A percentile compares a stretch with the other conserved stretches of the same genome.
Conservation (phyloP, 2,329 filamentous ascomycete genomes). For the Trichoderma cornu-damae region DNA sequence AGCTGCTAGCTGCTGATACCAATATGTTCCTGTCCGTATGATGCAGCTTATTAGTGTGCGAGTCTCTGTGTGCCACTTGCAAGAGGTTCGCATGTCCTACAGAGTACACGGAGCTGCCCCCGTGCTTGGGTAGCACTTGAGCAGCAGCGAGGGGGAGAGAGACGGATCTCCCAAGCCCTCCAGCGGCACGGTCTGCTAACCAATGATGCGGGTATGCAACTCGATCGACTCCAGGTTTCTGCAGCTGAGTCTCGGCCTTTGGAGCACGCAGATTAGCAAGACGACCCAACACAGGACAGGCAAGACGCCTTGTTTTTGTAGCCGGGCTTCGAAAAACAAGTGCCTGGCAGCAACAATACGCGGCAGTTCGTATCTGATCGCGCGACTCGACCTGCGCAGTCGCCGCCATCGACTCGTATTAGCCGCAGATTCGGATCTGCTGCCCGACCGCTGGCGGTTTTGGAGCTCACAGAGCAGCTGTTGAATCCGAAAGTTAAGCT, state of each 20-base stretch:
- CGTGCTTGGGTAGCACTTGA: too few relatives aligned
- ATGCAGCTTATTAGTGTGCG: too few relatives aligned
- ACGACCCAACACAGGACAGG: too few relatives aligned
- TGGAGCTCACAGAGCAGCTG: neutral
- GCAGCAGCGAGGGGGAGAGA: too few relatives aligned
- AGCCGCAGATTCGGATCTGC: constrained; percentile 1
- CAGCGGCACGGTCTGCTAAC: neutral
- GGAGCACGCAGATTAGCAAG: neutral
- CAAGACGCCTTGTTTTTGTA: too few relatives aligned
- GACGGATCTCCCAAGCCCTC: too few relatives aligned
- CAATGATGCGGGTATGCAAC: neutral
- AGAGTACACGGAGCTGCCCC: too few relatives aligned
- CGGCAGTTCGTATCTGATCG: neutral
- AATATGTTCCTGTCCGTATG: neutral
- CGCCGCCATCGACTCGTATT: neutral
- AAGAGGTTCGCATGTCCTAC: too few relatives aligned
- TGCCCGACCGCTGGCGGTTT: neutral
- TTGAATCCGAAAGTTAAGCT: neutral
- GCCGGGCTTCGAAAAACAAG: too few relatives aligned
- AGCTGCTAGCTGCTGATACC: neutral
- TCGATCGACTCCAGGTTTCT: neutral
- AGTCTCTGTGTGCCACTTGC: too few relatives aligned
- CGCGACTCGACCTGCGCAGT: neutral
- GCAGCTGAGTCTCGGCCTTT: neutral
- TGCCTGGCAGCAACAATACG: neutral